Evolutionary conservation across 257 asterid genomes (phyloP).

Genomic region (Solanum neorickii): DNA sequence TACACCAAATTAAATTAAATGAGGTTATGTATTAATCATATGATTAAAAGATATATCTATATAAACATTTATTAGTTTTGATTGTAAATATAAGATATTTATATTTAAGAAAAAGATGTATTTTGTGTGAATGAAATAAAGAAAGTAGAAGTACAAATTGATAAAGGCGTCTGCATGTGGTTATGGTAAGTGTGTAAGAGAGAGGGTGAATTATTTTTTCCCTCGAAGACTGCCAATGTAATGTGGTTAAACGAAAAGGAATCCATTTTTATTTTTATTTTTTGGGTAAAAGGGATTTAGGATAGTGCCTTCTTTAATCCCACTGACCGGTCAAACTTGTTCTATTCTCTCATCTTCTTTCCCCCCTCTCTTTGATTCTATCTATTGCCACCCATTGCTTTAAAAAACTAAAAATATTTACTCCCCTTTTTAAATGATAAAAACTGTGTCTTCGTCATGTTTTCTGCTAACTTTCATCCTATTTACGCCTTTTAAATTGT

Average conservation of each 20-base stretch:
- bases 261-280: slow-evolving; percentile 12
- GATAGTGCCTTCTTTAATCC: slow-evolving; percentile 2
- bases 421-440: not conserved
- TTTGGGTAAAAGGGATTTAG: slow-evolving; percentile 34
- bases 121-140: not conserved
- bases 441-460: not conserved
- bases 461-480: not conserved
- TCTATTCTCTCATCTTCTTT: slow-evolving; percentile 5
- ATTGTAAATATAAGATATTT: not conserved
- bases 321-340: slow-evolving; percentile 53
- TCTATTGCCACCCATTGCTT: not conserved
- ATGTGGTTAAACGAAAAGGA: slow-evolving; percentile 13
- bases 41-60: not conserved
- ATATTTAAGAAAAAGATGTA: not conserved
- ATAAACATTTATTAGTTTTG: not conserved
- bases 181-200: not conserved
- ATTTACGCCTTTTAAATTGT: not conserved
- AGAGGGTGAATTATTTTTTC: not conserved
- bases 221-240: slow-evolving; percentile 25
- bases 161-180: slow-evolving; percentile 2
- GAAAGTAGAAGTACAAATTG: not conserved
- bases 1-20: not conserved
- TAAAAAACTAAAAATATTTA: not conserved
- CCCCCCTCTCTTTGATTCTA: not conserved
- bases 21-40: not conserved